phyloP scores from a whole-genome alignment of 306 rosid species.

The Citrullus mucosospermus region DNA sequence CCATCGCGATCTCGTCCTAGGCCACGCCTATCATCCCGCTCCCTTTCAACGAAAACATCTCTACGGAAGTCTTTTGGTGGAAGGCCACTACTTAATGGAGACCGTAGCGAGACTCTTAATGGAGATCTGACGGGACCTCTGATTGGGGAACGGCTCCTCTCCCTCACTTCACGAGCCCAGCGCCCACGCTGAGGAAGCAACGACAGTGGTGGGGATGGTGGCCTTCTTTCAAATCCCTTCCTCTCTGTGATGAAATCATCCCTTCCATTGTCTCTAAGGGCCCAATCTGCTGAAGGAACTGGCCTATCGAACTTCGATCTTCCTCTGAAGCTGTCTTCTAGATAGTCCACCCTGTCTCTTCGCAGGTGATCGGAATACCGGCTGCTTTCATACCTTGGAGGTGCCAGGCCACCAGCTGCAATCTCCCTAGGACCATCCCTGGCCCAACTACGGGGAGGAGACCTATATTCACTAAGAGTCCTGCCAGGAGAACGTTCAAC shows the following conservation, averaged over 20 bases:
- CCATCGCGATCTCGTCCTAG: constrained; percentile 39
- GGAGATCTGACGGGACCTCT: constrained; percentile 28
- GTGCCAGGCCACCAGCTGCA: constrained; percentile 49
- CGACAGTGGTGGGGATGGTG: constrained; percentile 46
- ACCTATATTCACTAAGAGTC: constrained; percentile 51
- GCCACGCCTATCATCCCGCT: constrained; percentile 10
- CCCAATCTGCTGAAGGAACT: constrained; percentile 53
- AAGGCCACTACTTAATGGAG: constrained; percentile 12
- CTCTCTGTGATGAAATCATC: constrained; percentile 50
- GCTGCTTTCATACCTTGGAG: constrained; percentile 54
- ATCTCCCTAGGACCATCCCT: constrained; percentile 72
- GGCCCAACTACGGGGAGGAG: constrained; percentile 74
- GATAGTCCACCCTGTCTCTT: constrained; percentile 49
- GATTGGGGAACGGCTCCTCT: constrained; percentile 71
- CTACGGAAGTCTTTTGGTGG: constrained; percentile 54
- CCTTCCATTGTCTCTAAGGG: constrained; percentile 57
- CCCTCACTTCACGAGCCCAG: constrained; percentile 52
- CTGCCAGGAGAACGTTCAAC: constrained; percentile 68
- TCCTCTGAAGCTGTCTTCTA: constrained; percentile 61
- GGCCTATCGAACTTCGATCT: constrained; percentile 71
- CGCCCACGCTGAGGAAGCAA: constrained; percentile 43
- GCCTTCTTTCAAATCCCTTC: constrained; percentile 68
- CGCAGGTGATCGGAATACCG: constrained; percentile 53
- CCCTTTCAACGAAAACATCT: constrained; percentile 37
- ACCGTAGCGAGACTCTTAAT: neutral